A percentile compares a stretch with the other conserved stretches of the same genome.
Evolutionary conservation across 2,329 filamentous ascomycete genomes (phyloP).

Genomic region (Claviceps fusiformis): DNA sequence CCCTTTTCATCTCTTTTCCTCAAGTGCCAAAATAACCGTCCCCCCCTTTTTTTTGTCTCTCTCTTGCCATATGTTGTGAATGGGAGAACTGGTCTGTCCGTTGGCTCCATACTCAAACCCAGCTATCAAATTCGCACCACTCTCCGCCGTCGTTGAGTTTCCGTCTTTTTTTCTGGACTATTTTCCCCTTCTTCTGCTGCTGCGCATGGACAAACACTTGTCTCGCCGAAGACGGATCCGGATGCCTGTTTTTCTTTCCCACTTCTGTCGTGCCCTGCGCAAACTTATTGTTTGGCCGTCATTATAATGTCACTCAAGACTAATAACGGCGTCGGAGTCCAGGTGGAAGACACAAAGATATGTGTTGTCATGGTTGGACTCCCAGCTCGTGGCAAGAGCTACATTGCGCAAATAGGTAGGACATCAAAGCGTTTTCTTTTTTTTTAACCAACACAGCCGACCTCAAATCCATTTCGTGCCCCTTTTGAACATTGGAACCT

Average conservation of each 20-base stretch:
- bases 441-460: neutral
- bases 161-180: neutral
- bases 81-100: neutral
- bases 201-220: neutral
- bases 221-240: neutral
- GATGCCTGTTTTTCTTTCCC: constrained; percentile 3
- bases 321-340: constrained; percentile 57
- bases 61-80: neutral
- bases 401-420: constrained; percentile 92
- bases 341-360: constrained; percentile 92
- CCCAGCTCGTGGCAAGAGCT: constrained; percentile 88
- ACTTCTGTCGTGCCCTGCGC: constrained; percentile 8
- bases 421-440: neutral
- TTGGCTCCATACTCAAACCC: neutral
- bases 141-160: neutral
- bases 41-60: neutral
- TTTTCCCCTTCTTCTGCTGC: neutral
- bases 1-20: neutral
- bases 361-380: constrained; percentile 98
- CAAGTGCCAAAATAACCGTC: no score
- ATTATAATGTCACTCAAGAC: constrained; percentile 29
- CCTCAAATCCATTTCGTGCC: neutral
- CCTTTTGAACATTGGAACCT: neutral
- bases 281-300: constrained; percentile 1
- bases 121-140: no score